Conservation (phyloP, 257 asterid genomes). For the Primulina tabacum region DNA sequence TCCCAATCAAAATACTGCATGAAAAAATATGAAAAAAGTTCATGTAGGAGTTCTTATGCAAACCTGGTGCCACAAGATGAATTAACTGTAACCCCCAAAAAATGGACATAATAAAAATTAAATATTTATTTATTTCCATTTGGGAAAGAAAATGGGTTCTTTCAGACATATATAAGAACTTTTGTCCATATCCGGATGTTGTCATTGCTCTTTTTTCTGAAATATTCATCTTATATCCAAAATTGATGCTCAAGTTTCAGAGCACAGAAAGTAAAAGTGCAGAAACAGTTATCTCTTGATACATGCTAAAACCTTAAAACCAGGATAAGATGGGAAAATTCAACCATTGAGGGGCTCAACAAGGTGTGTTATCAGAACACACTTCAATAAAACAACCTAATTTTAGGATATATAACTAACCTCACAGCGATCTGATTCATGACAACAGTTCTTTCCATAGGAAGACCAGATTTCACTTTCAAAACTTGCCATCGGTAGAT, state of each 20-base stretch:
- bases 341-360: constrained; percentile 4
- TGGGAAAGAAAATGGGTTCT: background rate
- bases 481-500: constrained; percentile 46
- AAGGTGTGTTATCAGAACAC: constrained; percentile 1
- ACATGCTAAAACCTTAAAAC: background rate
- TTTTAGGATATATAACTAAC: constrained; percentile 31
- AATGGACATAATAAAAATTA: too few relatives aligned
- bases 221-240: constrained; percentile 2
- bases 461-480: constrained; percentile 55
- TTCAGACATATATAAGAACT: background rate
- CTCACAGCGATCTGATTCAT: constrained; percentile 37
- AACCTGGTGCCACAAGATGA: constrained; percentile 3
- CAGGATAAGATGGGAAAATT: constrained; percentile 1
- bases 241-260: background rate
- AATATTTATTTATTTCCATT: background rate
- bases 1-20: constrained; percentile 69
- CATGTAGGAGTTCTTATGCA: constrained; percentile 18
- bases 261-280: background rate
- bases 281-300: constrained; percentile 9
- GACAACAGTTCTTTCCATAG: constrained; percentile 35
- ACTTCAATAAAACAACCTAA: background rate
- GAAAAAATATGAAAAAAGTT: constrained; percentile 20
- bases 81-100: background rate
- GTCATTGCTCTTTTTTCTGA: background rate
- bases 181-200: background rate